These are phyloP conservation scores for Gillenia trifoliata DNA, from an alignment of 306 rosid genomes.

Conservation along the genomic window DNA sequence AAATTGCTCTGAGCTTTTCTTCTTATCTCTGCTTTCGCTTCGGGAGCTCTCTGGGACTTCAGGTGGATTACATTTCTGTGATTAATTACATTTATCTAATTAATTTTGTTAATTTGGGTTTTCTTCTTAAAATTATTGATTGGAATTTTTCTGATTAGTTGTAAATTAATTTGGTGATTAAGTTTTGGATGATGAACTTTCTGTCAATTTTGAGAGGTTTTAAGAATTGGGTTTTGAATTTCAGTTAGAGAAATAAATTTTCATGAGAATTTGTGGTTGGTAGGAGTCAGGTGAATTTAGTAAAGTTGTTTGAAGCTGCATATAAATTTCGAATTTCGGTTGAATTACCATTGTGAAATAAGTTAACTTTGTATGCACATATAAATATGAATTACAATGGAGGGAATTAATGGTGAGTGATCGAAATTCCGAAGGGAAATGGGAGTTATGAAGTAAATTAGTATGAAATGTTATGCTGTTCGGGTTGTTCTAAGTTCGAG, in stretches of 20 bases:
- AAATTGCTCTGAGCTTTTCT: not conserved
- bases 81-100: not conserved
- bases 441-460: not conserved
- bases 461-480: not conserved
- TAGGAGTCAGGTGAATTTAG: not conserved
- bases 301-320: not conserved
- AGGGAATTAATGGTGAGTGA: not conserved
- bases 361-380: not conserved
- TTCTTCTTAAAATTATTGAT: not conserved
- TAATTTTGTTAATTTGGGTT: not conserved
- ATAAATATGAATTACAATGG: not conserved
- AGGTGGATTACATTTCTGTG: not conserved
- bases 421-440: not conserved
- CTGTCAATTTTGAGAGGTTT: not conserved
- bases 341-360: not conserved
- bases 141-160: not conserved
- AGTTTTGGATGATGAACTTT: not conserved
- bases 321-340: not conserved
- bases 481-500: not conserved
- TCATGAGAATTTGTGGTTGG: not conserved
- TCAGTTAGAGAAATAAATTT: not conserved
- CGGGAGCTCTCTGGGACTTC: not conserved
- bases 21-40: not conserved
- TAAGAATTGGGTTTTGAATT: not conserved
- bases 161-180: not conserved